phyloP scores from a whole-genome alignment of 2,329 filamentous ascomycete genomes.

The Clonostachys rhizophaga region DNA sequence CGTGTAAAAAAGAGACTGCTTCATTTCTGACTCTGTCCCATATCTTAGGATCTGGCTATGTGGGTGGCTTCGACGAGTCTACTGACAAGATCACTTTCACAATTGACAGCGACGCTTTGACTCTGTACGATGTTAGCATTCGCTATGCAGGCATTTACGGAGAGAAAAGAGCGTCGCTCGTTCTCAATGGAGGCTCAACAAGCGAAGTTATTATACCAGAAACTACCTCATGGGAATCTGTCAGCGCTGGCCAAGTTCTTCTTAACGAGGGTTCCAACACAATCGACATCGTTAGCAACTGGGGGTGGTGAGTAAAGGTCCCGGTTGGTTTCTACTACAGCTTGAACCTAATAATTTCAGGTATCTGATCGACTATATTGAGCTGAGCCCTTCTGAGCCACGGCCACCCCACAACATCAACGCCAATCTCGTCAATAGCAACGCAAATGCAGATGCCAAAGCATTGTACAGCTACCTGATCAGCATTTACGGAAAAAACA shows the following conservation, averaged over 20 bases:
- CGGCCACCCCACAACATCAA: constrained; percentile 32
- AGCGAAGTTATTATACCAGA: constrained; percentile 33
- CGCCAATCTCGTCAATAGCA: constrained; percentile 26
- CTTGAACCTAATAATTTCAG: constrained; percentile 2
- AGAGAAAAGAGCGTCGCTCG: constrained; percentile 34
- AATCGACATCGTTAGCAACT: constrained; percentile 38
- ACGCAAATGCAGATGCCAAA: constrained; percentile 26
- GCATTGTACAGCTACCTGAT: constrained; percentile 34
- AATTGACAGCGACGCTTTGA: constrained; percentile 21
- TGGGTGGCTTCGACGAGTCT: constrained; percentile 35
- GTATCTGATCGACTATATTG: constrained; percentile 39
- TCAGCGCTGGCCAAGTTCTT: constrained; percentile 36
- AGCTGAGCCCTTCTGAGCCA: constrained; percentile 22
- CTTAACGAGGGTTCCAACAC: constrained; percentile 35
- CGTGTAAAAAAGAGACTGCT: background rate
- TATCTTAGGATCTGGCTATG: constrained; percentile 34
- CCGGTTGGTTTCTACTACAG: no score
- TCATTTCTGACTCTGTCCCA: background rate
- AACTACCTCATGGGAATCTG: constrained; percentile 27
- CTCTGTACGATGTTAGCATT: constrained; percentile 37
- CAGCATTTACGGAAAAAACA: constrained; percentile 37
- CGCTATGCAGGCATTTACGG: constrained; percentile 39
- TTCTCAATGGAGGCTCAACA: constrained; percentile 33
- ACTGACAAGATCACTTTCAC: constrained; percentile 37
- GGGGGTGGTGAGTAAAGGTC: constrained; percentile 32